phyloP scores from a whole-genome alignment of 306 rosid species.

The Alnus glutinosa region DNA sequence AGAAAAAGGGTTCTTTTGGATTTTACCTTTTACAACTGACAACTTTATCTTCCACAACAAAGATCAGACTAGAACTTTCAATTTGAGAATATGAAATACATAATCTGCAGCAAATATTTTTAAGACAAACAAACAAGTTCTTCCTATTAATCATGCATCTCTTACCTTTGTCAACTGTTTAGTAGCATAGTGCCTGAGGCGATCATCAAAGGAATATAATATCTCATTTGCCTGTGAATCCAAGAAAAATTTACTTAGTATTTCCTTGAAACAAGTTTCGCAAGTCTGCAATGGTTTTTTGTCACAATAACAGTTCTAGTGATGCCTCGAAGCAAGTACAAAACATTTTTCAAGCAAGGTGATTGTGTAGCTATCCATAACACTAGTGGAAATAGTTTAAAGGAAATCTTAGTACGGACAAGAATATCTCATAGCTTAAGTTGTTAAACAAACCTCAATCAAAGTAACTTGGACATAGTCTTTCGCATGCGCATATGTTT shows the following conservation, averaged over 20 bases:
- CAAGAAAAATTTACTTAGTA: conserved; percentile 37
- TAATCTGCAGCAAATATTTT: conserved; percentile 16
- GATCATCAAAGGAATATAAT: conserved; percentile 86
- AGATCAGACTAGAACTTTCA: background rate
- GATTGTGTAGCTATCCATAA: background rate
- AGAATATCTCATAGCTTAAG: conserved; percentile 5
- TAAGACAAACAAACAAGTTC: conserved; percentile 16
- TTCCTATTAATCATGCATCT: conserved; percentile 8
- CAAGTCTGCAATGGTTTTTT: background rate
- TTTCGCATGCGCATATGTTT: conserved; percentile 88
- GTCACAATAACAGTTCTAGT: background rate
- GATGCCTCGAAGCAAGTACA: background rate
- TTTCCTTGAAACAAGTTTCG: conserved; percentile 18
- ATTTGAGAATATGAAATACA: conserved; percentile 16
- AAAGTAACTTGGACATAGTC: conserved; percentile 79
- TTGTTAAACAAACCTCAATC: conserved; percentile 71
- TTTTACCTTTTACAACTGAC: background rate
- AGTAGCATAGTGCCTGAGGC: conserved; percentile 78
- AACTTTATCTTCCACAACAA: background rate
- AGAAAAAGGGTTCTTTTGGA: background rate
- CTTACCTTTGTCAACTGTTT: conserved; percentile 85
- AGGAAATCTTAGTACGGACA: background rate
- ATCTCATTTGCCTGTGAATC: conserved; percentile 82
- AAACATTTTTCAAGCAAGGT: too few relatives aligned
- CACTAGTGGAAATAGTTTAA: background rate